Percentiles rank a stretch among this genome's conserved stretches.
Conservation (phyloP, 176 grass and related monocot genomes). For the Raddia distichophylla region DNA sequence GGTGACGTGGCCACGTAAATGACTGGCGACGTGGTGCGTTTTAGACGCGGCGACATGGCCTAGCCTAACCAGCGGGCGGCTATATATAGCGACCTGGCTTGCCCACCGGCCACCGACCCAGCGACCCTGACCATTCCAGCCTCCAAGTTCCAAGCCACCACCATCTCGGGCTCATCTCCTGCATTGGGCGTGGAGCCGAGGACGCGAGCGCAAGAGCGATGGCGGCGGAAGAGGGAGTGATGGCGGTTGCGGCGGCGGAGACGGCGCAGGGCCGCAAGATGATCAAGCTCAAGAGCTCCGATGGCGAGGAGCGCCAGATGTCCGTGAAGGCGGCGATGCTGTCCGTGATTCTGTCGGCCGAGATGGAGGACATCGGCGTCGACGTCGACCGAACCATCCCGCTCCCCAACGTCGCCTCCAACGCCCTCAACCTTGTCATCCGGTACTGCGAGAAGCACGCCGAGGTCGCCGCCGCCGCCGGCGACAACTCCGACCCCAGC, state of each 20-base stretch:
- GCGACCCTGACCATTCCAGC: too few species aligned
- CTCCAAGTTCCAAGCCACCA: too few species aligned
- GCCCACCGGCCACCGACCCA: too few species aligned
- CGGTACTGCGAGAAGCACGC: not conserved
- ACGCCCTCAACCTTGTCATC: not conserved
- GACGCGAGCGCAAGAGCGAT: not conserved
- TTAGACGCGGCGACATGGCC: too few species aligned
- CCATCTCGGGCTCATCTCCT: too few species aligned
- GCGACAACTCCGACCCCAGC: not conserved
- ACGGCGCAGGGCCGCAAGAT: not conserved
- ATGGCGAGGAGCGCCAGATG: not conserved
- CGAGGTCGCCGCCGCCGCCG: not conserved
- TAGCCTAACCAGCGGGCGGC: too few species aligned
- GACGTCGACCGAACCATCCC: not conserved
- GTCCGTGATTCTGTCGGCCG: not conserved
- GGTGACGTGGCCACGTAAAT: too few species aligned
- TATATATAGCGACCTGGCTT: too few species aligned
- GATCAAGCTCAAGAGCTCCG: conserved; percentile 12
- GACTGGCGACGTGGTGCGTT: too few species aligned
- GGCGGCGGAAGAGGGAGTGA: not conserved
- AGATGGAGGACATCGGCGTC: not conserved
- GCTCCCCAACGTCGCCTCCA: not conserved
- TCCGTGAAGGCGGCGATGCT: not conserved
- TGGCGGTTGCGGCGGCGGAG: not conserved
- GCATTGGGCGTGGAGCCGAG: too few species aligned